Conservation (phyloP, 106 monocot species). For the Dendrobium catenatum region DNA sequence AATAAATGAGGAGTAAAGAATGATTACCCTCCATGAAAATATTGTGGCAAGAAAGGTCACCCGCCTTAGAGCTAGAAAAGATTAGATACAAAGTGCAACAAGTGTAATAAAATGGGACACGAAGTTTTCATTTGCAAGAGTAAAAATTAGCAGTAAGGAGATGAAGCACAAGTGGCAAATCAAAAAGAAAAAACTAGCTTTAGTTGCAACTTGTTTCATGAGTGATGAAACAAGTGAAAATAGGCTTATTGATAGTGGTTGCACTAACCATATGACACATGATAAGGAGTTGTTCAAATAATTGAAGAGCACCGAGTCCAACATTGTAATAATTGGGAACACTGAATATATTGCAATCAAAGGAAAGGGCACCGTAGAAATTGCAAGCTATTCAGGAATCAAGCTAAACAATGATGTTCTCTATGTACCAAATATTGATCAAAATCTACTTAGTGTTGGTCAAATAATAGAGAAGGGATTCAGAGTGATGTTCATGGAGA, state of each 20-base stretch:
- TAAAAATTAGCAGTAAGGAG: not conserved
- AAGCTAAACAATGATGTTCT: not conserved
- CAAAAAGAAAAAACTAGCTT: not conserved
- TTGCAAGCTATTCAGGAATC: not conserved
- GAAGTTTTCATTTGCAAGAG: not conserved
- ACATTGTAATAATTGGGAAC: not conserved
- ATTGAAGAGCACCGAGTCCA: not conserved
- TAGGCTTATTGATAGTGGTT: not conserved
- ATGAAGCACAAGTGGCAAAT: not conserved
- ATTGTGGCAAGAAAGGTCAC: conserved; percentile 2
- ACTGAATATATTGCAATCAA: not conserved
- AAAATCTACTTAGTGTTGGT: not conserved
- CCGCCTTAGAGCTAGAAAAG: not conserved
- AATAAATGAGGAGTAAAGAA: not conserved
- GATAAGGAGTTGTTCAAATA: not conserved
- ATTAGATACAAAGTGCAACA: not conserved
- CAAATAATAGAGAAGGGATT: not conserved
- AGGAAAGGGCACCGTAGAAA: conserved; percentile 1
- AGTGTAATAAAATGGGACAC: not conserved
- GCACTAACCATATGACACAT: conserved; percentile 2
- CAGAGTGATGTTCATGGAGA: not conserved
- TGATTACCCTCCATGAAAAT: not conserved
- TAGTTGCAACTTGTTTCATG: not conserved
- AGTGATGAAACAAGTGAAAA: conserved; percentile 4
- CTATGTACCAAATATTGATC: not conserved